Evolutionary conservation across 176 grass and related monocot species (phyloP).

Genomic region (Zea luxurians): DNA sequence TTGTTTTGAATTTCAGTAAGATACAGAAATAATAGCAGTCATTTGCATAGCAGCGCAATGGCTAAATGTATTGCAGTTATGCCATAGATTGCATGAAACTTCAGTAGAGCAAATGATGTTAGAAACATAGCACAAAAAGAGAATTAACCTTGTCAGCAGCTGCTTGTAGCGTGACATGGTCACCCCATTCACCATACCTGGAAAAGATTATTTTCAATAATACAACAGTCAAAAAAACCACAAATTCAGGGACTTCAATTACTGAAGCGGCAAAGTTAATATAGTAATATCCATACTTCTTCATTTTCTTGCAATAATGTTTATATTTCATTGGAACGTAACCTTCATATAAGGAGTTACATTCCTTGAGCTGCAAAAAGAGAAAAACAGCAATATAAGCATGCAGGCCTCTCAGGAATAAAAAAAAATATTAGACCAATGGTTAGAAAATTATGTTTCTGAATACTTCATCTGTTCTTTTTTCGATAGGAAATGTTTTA

Average conservation of each 20-base stretch:
- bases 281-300: slow-evolving; percentile 61
- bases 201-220: slow-evolving; percentile 12
- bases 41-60: slow-evolving; percentile 14
- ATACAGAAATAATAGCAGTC: neutral
- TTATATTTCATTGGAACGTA: slow-evolving; percentile 99
- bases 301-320: slow-evolving; percentile 95
- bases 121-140: slow-evolving; percentile 1
- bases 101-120: slow-evolving; percentile 2
- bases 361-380: slow-evolving; percentile 84
- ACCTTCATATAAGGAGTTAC: slow-evolving; percentile 75
- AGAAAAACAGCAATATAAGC: slow-evolving; percentile 35
- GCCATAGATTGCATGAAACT: neutral
- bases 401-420: neutral
- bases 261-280: slow-evolving; percentile 25
- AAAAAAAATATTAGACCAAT: neutral
- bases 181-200: slow-evolving; percentile 96
- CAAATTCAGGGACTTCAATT: slow-evolving; percentile 4
- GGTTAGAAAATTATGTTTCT: slow-evolving; percentile 3
- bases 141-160: slow-evolving; percentile 84
- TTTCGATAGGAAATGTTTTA: neutral
- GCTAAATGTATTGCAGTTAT: neutral
- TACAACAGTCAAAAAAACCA: neutral
- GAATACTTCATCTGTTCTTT: neutral
- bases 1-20: slow-evolving; percentile 1
- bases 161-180: slow-evolving; percentile 94